Evolutionary conservation across 2,329 filamentous ascomycete genomes (phyloP), one percentile per base, ranked within the genome.

Genomic region (Metarhizium robertsii): DNA sequence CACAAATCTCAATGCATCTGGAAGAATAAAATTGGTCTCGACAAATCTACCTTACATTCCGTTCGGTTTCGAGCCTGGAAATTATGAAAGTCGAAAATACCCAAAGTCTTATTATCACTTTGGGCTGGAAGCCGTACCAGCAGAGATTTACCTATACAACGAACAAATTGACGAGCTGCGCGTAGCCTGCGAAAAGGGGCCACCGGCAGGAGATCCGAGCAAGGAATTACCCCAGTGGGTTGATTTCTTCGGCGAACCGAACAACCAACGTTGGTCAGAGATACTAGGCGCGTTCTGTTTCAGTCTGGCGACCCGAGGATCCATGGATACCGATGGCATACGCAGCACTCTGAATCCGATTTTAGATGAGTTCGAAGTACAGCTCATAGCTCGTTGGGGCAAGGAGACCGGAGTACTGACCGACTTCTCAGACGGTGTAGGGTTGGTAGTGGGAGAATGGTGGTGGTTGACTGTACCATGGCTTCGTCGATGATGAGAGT

Each of bases 21-120:
- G 81, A 3, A 76, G 79, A 45, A 73, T 90, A 46, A 72, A 66
- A 16, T 64, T 88, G 6, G 70, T 76, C 3, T 73, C 80, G 0
- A 65, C 76, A 2, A 74, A 85, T 45, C 77, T 87, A 5, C 81
- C 82, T 1, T 63, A 78, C 52, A 82, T 88, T 34, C 83, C 84
- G 2, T 85, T 87, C 65, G 87, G 88, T 1, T 87, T 90, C 63
- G 79, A 82, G 53, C 85, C 85, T 7, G 81, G 81, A 16, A 83
- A 87, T 60, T 91, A 91, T 67, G 83, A 88, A 63, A 86, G 84
- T 25, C 78, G 86, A 55, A 81, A 82, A 56, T 84, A 86, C 59
- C 80, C 87, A 40, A 85, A 86, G 61, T 76, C 76, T 38, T 81
- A 83, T 61, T 78, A 88, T 52, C 79, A 81, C 60, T 90, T 88